These are phyloP conservation scores for Suillus occidentalis DNA, from an alignment of 768 basidiomycete genomes.

Conservation along the genomic window DNA sequence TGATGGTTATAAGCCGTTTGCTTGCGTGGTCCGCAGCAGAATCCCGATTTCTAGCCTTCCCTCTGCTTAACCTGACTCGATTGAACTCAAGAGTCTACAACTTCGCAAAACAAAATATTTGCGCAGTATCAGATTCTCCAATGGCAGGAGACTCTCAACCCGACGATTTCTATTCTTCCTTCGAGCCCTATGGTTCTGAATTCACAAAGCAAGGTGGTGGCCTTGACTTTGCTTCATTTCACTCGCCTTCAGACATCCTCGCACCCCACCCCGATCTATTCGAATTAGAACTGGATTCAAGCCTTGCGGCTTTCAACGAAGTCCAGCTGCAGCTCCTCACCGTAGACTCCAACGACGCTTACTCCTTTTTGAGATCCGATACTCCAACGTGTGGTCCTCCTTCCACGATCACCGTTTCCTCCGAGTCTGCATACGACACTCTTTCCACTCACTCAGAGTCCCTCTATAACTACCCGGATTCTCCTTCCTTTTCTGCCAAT, in stretches of 20 bases:
- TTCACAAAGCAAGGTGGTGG: conserved; percentile 42
- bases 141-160: conserved; percentile 32
- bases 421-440: conserved; percentile 74
- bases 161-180: conserved; percentile 34
- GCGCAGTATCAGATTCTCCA: conserved; percentile 26
- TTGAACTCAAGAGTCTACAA: background rate
- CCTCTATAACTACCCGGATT: conserved; percentile 63
- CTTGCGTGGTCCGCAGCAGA: conserved; percentile 36
- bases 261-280: conserved; percentile 82
- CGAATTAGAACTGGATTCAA: conserved; percentile 77
- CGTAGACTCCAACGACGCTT: conserved; percentile 65
- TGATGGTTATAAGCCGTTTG: conserved; percentile 32
- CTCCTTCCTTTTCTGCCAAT: conserved; percentile 48
- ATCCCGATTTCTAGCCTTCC: conserved; percentile 11
- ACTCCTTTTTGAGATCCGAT: conserved; percentile 61
- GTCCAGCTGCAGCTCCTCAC: conserved; percentile 60
- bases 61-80: conserved; percentile 17
- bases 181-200: conserved; percentile 36
- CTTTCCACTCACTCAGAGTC: conserved; percentile 69
- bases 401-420: conserved; percentile 77
- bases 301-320: conserved; percentile 66
- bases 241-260: conserved; percentile 65
- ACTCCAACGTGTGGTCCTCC: conserved; percentile 69
- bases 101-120: conserved; percentile 14
- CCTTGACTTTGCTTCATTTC: conserved; percentile 70